Evolutionary conservation across 768 basidiomycete species (phyloP).

Genomic region (Pleurotus salmoneostramineus): DNA sequence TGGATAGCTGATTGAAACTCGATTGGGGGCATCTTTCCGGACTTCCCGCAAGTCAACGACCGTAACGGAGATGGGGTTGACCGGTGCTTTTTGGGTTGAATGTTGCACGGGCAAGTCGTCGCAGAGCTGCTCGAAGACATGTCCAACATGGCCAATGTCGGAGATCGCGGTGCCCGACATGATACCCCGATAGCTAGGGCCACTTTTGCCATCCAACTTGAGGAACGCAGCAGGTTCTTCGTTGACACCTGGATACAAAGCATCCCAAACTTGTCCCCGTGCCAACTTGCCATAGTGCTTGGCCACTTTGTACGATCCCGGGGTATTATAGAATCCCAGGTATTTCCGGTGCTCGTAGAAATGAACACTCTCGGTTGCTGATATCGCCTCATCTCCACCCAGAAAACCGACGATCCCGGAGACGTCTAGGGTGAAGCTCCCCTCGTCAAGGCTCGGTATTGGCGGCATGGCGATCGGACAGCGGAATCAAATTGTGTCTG

Average conservation of each 20-base stretch:
- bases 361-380: constrained; percentile 29
- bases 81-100: constrained; percentile 7
- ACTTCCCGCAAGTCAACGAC: constrained; percentile 12
- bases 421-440: constrained; percentile 14
- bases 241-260: constrained; percentile 27
- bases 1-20: neutral
- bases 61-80: constrained; percentile 15
- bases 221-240: constrained; percentile 23
- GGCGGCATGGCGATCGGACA: neutral
- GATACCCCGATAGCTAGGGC: constrained; percentile 20
- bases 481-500: too few species aligned
- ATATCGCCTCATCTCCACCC: constrained; percentile 29
- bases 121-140: constrained; percentile 18
- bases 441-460: neutral
- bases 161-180: constrained; percentile 21
- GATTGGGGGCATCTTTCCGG: neutral
- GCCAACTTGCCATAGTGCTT: constrained; percentile 26
- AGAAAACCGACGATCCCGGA: constrained; percentile 29
- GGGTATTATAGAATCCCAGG: constrained; percentile 34
- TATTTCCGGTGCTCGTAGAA: constrained; percentile 25
- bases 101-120: constrained; percentile 4
- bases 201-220: constrained; percentile 18
- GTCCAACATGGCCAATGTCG: constrained; percentile 23
- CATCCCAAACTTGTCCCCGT: constrained; percentile 26
- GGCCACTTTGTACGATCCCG: constrained; percentile 25